Conservation (phyloP, 768 basidiomycete genomes). For the Russula foetens region DNA sequence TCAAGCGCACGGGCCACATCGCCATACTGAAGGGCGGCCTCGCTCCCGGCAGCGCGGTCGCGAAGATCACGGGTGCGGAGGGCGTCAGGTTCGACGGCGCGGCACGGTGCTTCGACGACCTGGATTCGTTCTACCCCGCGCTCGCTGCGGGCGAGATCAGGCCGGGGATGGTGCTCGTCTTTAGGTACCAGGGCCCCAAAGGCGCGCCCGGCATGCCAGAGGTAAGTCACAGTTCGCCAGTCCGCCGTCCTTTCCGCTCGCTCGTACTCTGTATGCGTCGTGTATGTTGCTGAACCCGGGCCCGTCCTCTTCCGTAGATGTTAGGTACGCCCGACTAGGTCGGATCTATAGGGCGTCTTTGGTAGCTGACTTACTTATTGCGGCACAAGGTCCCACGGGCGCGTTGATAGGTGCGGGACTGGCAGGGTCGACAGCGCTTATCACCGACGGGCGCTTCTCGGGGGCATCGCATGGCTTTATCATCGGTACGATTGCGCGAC, state of each 20-base stretch:
- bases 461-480: slow-evolving; percentile 69
- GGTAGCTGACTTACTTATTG: neutral
- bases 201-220: slow-evolving; percentile 93
- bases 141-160: slow-evolving; percentile 70
- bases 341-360: neutral
- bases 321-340: slow-evolving; percentile 27
- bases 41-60: slow-evolving; percentile 79
- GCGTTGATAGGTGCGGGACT: slow-evolving; percentile 83
- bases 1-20: slow-evolving; percentile 83
- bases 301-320: slow-evolving; percentile 30
- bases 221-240: slow-evolving; percentile 26
- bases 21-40: slow-evolving; percentile 86
- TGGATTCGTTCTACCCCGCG: slow-evolving; percentile 64
- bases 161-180: slow-evolving; percentile 66
- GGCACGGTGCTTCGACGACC: slow-evolving; percentile 44
- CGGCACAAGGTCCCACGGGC: slow-evolving; percentile 56
- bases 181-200: slow-evolving; percentile 86
- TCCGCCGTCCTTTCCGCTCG: neutral
- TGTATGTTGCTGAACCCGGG: neutral
- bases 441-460: slow-evolving; percentile 87
- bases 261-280: neutral
- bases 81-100: slow-evolving; percentile 75
- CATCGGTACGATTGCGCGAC: slow-evolving; percentile 33
- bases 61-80: slow-evolving; percentile 92
- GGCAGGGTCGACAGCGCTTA: slow-evolving; percentile 65